Base-by-base conservation (phyloP, 495 filamentous ascomycete species). In the Neurospora sp. region DNA sequence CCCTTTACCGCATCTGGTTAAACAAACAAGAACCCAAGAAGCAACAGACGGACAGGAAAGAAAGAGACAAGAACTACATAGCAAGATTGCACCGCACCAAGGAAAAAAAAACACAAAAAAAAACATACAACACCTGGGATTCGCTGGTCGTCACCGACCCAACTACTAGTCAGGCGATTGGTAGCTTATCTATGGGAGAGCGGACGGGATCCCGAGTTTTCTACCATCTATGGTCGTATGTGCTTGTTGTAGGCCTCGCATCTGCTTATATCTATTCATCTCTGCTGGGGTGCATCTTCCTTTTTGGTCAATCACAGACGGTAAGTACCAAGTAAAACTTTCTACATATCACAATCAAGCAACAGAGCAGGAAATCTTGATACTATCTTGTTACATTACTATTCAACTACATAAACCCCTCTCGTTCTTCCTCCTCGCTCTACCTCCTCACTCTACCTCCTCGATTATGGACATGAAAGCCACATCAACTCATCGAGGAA, bases 111-210 rank as follows among this genome's bases (percentile, higher is more conserved):
- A 2, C 2, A n/a, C 27, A 27, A 27, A 27, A n/a, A 44, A n/a
- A 79, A 78, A 82, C 79, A 82, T 84, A 83, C 82, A 83, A 81
- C 82, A 83, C 82, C 78, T 74, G 77, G 81, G 78, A 82, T 83
- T 83, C 82, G 69, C 77, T 78, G 74, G 75, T 80, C 73, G 79
- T 81, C 75, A 81, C 77, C 82, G 77, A 84, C 82, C 83, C 80
- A 81, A 83, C 80, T 85, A 84, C 84, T 84, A 77, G 75, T 81
- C 78, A 72, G 74, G 79, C 79, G 8, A 11, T 54, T 14, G n/a
- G 18, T 46, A 20, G 74, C 23, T 83, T 83, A 78, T 80, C 81
- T 80, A 84, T 78, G 84, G 83, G 39, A 44, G 41, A 69, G 14
- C 69, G 69, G 69, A 41, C 18, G 37, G 39, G 69, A 31, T 41